Conservation (phyloP, 2,329 filamentous ascomycete species). For the Epicoccum nigrum region DNA sequence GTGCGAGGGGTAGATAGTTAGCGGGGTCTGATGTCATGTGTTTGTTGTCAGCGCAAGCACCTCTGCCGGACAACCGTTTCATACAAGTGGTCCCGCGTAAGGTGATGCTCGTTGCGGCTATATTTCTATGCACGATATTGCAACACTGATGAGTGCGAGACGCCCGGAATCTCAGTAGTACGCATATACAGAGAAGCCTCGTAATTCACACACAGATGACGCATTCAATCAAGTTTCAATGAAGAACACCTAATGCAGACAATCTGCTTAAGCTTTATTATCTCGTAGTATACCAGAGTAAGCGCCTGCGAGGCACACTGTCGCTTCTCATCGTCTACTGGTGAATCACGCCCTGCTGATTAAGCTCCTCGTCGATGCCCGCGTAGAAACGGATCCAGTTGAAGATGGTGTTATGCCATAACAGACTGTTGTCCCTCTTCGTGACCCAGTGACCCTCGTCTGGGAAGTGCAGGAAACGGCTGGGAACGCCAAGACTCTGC, state of each 20-base stretch:
- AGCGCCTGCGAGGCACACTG: not conserved
- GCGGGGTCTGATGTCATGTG: not conserved
- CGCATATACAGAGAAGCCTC: too few species aligned
- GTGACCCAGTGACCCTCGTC: conserved; percentile 83
- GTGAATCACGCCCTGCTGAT: conserved; percentile 40
- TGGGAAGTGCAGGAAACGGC: conserved; percentile 78
- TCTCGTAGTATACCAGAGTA: not conserved
- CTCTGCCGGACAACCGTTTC: too few species aligned
- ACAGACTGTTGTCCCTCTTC: conserved; percentile 85
- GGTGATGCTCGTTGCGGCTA: too few species aligned
- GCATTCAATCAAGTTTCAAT: too few species aligned
- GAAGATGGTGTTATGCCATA: conserved; percentile 73
- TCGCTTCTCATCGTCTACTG: conserved; percentile 24
- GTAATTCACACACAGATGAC: too few species aligned
- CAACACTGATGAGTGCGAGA: too few species aligned
- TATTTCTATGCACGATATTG: too few species aligned
- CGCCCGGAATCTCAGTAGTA: too few species aligned
- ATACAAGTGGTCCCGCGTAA: too few species aligned
- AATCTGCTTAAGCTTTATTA: too few species aligned
- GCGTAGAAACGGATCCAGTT: conserved; percentile 46
- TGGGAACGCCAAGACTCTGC: conserved; percentile 76
- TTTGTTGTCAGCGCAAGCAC: too few species aligned
- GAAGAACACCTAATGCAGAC: too few species aligned
- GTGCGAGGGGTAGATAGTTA: conserved; percentile 5
- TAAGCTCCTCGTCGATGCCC: conserved; percentile 38